These are phyloP conservation scores for Metarhizium humberi DNA, from an alignment of 2,329 filamentous ascomycete species.

Conservation along the genomic window DNA sequence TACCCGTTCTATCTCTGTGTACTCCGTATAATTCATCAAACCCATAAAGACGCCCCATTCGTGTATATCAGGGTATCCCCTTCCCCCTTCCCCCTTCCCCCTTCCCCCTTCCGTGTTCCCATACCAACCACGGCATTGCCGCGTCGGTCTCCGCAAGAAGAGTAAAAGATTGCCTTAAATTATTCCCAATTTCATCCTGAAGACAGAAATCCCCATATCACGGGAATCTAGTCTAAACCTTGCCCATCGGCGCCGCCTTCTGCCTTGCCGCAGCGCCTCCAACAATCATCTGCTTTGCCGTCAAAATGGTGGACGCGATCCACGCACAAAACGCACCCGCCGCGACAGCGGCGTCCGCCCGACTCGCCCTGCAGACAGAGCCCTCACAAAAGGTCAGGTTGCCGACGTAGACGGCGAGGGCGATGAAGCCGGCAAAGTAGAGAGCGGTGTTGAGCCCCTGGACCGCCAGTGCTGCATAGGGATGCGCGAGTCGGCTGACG, in stretches of 20 bases:
- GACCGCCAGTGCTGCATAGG: constrained; percentile 37
- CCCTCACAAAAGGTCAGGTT: constrained; percentile 48
- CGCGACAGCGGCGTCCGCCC: constrained; percentile 44
- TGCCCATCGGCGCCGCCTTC: constrained; percentile 28
- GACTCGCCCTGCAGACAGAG: constrained; percentile 44
- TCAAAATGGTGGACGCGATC: constrained; percentile 37
- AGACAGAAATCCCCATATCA: too few species aligned
- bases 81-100: too few species aligned
- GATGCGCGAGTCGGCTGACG: constrained; percentile 34
- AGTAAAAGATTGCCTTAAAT: too few species aligned
- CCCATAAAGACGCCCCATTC: too few species aligned
- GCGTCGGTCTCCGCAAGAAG: too few species aligned
- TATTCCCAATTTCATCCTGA: too few species aligned
- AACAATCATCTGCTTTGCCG: constrained; percentile 38
- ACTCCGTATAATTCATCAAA: too few species aligned
- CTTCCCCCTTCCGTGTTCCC: too few species aligned
- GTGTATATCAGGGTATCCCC: too few species aligned
- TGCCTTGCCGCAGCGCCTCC: constrained; percentile 22
- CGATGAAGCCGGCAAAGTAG: constrained; percentile 51
- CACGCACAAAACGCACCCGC: constrained; percentile 45
- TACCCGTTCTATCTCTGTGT: too few species aligned
- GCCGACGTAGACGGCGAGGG: constrained; percentile 46
- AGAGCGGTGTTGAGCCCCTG: constrained; percentile 45
- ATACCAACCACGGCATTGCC: too few species aligned
- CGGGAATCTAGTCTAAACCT: constrained; percentile 13